phyloP scores from a whole-genome alignment of 148 eudicot species.

The Chenopodium formosanum region DNA sequence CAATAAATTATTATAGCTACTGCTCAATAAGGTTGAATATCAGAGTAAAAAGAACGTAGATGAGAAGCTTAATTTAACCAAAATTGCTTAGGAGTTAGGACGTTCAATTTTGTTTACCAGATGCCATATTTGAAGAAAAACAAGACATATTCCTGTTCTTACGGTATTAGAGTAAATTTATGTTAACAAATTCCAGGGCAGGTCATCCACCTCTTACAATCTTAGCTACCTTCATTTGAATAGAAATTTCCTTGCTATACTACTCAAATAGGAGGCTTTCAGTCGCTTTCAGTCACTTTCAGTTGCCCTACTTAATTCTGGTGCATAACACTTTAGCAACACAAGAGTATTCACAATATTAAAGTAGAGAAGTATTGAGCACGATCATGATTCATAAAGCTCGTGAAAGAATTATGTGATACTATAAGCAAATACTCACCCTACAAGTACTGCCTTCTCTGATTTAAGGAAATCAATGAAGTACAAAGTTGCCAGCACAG shows the following conservation, averaged over 20 bases:
- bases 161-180: neutral
- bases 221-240: neutral
- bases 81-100: neutral
- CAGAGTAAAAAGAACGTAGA: neutral
- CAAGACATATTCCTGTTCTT: no score
- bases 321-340: neutral
- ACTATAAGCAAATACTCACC: conserved; percentile 49
- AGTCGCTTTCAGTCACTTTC: neutral
- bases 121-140: neutral
- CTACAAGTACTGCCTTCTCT: conserved; percentile 72
- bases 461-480: conserved; percentile 69
- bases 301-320: neutral
- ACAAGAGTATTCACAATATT: neutral
- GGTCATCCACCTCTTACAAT: neutral
- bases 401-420: neutral
- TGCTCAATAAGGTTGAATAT: neutral
- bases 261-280: neutral
- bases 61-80: neutral
- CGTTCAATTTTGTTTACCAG: neutral
- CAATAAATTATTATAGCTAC: neutral
- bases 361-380: neutral
- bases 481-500: conserved; percentile 75
- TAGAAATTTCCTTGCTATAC: neutral
- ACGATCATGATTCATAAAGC: neutral
- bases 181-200: neutral